Conservation (phyloP, 176 grass and related monocot species). For the Echinochloa phyllopogon region DNA sequence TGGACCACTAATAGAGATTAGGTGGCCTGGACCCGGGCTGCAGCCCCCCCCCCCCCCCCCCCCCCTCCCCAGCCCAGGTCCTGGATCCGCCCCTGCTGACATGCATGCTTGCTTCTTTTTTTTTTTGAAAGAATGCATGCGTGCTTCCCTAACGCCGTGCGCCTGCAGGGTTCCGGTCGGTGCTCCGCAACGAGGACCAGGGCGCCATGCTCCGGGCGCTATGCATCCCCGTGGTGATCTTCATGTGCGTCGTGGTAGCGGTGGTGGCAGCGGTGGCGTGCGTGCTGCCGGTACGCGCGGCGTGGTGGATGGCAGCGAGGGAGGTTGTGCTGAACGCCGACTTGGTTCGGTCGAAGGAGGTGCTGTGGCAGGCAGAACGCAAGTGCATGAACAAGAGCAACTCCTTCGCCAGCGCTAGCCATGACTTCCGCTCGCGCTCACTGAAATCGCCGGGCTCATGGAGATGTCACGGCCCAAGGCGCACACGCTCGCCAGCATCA, state of each 20-base stretch:
- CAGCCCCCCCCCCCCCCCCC: too few relatives aligned
- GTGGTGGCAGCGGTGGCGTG: conserved; percentile 5
- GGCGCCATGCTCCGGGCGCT: too few relatives aligned
- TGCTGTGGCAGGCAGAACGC: conserved; percentile 70
- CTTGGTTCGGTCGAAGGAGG: conserved; percentile 64
- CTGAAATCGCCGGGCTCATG: conserved; percentile 52
- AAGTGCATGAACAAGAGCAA: conserved; percentile 95
- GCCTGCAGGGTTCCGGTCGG: too few relatives aligned
- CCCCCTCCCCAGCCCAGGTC: too few relatives aligned
- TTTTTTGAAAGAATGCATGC: too few relatives aligned
- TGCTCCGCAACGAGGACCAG: too few relatives aligned
- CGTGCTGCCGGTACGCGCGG: neutral
- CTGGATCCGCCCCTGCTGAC: too few relatives aligned
- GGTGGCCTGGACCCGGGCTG: too few relatives aligned
- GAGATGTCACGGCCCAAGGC: conserved; percentile 46
- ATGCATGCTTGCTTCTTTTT: too few relatives aligned
- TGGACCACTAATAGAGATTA: too few relatives aligned
- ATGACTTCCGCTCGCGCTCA: conserved; percentile 66
- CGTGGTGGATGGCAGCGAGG: conserved; percentile 18
- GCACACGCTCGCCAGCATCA: conserved; percentile 31
- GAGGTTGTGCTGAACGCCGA: conserved; percentile 54
- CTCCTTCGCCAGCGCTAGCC: conserved; percentile 70
- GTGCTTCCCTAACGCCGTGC: neutral
- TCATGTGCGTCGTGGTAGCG: neutral
- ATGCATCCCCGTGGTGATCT: neutral